phyloP scores from a whole-genome alignment of 78 protist genomes.

The Trichosphaerium sp. region DNA sequence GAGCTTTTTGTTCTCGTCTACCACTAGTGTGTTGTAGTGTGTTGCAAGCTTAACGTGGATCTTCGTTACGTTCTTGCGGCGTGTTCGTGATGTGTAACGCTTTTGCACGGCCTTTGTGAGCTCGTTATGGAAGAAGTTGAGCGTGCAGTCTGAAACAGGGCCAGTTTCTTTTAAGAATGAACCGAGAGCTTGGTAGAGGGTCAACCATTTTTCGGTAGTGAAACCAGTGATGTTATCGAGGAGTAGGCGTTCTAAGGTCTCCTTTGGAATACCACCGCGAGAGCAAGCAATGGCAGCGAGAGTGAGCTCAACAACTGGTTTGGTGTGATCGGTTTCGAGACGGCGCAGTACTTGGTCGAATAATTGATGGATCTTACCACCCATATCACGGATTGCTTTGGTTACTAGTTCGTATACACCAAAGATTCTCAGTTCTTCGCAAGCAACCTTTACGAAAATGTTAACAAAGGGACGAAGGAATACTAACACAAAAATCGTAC shows the following conservation, averaged over 20 bases:
- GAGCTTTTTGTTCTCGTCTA: too few species aligned
- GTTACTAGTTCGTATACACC: background rate
- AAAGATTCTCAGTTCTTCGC: background rate
- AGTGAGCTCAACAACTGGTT: background rate
- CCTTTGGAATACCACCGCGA: conserved; percentile 21
- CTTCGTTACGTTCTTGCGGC: too few species aligned
- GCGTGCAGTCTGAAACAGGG: too few species aligned
- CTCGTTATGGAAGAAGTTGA: conserved; percentile 39
- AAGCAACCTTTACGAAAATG: background rate
- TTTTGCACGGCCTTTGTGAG: conserved; percentile 14
- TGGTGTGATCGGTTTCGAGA: conserved; percentile 36
- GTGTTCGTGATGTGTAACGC: too few species aligned
- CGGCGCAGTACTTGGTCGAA: conserved; percentile 35
- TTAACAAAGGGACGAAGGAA: background rate
- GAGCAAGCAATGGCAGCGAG: conserved; percentile 38
- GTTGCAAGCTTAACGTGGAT: too few species aligned
- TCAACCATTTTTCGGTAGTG: too few species aligned
- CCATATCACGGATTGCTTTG: background rate
- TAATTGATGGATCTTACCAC: too few species aligned
- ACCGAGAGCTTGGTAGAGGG: too few species aligned
- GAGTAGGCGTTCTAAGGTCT: too few species aligned
- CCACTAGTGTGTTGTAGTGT: too few species aligned
- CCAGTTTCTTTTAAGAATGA: too few species aligned
- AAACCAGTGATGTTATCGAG: too few species aligned
- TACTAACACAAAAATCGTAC: background rate